Evolutionary conservation across 2,329 filamentous ascomycete species (phyloP).

Genomic region (Stachybotrys chartarum): DNA sequence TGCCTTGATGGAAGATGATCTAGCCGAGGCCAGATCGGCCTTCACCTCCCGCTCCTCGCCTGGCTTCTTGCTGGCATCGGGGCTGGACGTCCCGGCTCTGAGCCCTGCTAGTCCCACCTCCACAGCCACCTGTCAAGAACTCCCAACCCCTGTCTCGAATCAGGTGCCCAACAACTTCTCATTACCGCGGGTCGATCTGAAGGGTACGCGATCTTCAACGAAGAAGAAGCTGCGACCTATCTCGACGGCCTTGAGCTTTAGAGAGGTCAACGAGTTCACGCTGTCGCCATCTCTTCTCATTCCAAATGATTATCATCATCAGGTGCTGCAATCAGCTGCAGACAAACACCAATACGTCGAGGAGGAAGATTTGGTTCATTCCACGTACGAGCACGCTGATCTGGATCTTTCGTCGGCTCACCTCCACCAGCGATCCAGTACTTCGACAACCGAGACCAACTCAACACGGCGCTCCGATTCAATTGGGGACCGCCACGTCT

Average conservation of each 20-base stretch:
- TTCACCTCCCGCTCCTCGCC: slow-evolving; percentile 14
- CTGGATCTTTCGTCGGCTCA: slow-evolving; percentile 9
- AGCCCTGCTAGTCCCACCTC: slow-evolving; percentile 43
- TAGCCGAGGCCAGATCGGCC: slow-evolving; percentile 11
- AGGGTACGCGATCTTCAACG: slow-evolving; percentile 15
- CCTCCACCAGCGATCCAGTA: slow-evolving; percentile 42
- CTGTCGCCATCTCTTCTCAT: slow-evolving; percentile 58
- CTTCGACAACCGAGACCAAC: slow-evolving; percentile 45
- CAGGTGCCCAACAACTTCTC: slow-evolving; percentile 43
- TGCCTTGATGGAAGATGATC: slow-evolving; percentile 14
- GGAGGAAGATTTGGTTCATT: slow-evolving; percentile 21
- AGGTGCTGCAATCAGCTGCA: slow-evolving; percentile 34
- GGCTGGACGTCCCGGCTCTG: slow-evolving; percentile 37
- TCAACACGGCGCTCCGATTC: slow-evolving; percentile 40
- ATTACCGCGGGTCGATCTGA: slow-evolving; percentile 34
- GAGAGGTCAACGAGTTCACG: slow-evolving; percentile 51
- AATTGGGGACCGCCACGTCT: slow-evolving; percentile 44
- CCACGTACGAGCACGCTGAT: slow-evolving; percentile 12
- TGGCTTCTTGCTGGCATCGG: slow-evolving; percentile 17
- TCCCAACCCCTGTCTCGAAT: slow-evolving; percentile 32
- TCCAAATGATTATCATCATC: slow-evolving; percentile 49
- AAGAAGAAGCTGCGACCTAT: slow-evolving; percentile 28
- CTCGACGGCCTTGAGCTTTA: slow-evolving; percentile 47
- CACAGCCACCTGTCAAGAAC: slow-evolving; percentile 31
- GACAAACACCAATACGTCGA: slow-evolving; percentile 21